These are phyloP conservation scores for Pseudogymnoascus sp. DNA, from an alignment of 2,329 filamentous ascomycete genomes.

Conservation along the genomic window DNA sequence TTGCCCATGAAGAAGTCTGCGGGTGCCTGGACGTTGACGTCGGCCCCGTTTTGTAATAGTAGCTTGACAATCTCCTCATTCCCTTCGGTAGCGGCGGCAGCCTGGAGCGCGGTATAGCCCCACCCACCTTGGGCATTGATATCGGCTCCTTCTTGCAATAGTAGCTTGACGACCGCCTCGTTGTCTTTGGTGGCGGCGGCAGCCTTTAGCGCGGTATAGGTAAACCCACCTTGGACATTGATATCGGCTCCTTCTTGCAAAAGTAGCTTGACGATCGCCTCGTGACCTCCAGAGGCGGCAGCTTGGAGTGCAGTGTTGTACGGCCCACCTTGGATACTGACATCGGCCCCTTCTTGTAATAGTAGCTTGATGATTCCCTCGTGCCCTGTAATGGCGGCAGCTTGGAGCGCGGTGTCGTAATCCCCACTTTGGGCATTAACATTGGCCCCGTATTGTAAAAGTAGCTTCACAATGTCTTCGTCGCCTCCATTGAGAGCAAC, in stretches of 20 bases:
- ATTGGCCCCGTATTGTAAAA: not conserved
- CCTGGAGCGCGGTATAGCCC: not conserved
- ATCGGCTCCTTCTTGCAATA: too few species aligned
- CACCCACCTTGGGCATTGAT: not conserved
- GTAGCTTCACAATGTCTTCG: not conserved
- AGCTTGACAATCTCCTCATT: too few species aligned
- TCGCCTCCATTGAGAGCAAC: not conserved
- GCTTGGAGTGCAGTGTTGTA: not conserved
- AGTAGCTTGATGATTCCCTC: not conserved
- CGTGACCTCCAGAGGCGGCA: not conserved
- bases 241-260: too few species aligned
- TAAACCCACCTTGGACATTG: too few species aligned
- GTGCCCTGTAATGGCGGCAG: conserved; percentile 10
- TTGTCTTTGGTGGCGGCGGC: not conserved
- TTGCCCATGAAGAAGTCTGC: not conserved
- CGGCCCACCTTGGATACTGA: conserved; percentile 18
- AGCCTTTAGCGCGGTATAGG: too few species aligned
- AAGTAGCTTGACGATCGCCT: too few species aligned
- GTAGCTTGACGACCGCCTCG: too few species aligned
- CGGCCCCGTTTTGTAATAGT: too few species aligned
- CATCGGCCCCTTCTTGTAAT: conserved; percentile 12
- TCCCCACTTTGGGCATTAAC: conserved; percentile 10
- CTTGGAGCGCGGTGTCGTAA: conserved; percentile 17
- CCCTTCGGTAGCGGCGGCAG: not conserved
- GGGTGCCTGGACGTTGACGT: too few species aligned